Conservation (phyloP, 2,329 filamentous ascomycete species). For the Fusarium mundagurra region DNA sequence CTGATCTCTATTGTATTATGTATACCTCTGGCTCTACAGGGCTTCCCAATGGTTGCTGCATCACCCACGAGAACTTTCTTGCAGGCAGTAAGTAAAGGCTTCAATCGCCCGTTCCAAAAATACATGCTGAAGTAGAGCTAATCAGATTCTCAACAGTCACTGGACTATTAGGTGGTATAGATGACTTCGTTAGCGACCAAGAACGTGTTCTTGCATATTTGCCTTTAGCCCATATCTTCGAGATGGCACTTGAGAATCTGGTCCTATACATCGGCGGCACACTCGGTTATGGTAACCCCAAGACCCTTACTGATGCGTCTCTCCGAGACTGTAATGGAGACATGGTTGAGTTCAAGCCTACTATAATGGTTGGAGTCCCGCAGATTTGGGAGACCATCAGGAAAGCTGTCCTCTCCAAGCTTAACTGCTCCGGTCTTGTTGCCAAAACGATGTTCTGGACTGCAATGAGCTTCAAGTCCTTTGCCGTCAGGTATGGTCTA, state of each 20-base stretch:
- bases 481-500: slow-evolving; percentile 67
- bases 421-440: slow-evolving; percentile 75
- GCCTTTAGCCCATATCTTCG: slow-evolving; percentile 93
- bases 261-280: slow-evolving; percentile 89
- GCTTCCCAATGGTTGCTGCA: slow-evolving; percentile 85
- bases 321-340: slow-evolving; percentile 92
- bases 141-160: slow-evolving; percentile 63
- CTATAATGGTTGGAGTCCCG: slow-evolving; percentile 91
- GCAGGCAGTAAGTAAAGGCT: slow-evolving; percentile 63
- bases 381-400: slow-evolving; percentile 97
- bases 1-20: slow-evolving; percentile 86
- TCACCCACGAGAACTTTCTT: slow-evolving; percentile 82
- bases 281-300: slow-evolving; percentile 93
- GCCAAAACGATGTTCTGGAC: slow-evolving; percentile 81
- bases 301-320: slow-evolving; percentile 87
- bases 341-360: slow-evolving; percentile 89
- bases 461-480: slow-evolving; percentile 67
- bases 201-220: slow-evolving; percentile 91
- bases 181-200: slow-evolving; percentile 77
- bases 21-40: slow-evolving; percentile 92
- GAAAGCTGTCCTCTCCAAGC: slow-evolving; percentile 87
- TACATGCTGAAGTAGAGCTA: slow-evolving; percentile 48
- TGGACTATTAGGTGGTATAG: slow-evolving; percentile 81
- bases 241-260: slow-evolving; percentile 94
- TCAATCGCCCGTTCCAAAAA: background rate